Percentiles rank a stretch among this genome's conserved stretches.
phyloP scores from a whole-genome alignment of 129 eudicot genomes.

The Chrysanthemum makinoi region DNA sequence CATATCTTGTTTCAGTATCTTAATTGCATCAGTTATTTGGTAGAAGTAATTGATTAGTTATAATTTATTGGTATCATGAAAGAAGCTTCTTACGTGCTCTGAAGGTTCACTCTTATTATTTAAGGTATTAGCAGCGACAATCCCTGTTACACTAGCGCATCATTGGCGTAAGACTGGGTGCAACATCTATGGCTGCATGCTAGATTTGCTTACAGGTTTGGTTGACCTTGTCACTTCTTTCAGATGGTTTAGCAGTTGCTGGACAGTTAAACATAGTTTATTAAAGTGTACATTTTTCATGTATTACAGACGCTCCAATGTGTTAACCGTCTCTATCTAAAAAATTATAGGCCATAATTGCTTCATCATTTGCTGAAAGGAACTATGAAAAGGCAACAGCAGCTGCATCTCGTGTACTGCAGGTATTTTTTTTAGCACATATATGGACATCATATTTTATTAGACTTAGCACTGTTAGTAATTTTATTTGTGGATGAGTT shows the following conservation, averaged over 20 bases:
- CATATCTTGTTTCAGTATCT: too few species aligned
- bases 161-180: slow-evolving; percentile 62
- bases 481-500: too few species aligned
- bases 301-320: too few species aligned
- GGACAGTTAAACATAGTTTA: slow-evolving; percentile 49
- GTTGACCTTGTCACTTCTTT: slow-evolving; percentile 79
- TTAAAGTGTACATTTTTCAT: not conserved
- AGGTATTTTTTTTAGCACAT: slow-evolving; percentile 36
- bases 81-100: too few species aligned
- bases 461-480: too few species aligned
- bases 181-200: slow-evolving; percentile 76
- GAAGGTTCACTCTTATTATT: too few species aligned
- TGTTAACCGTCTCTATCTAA: too few species aligned
- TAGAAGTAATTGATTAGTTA: too few species aligned
- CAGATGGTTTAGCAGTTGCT: slow-evolving; percentile 93
- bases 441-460: not conserved
- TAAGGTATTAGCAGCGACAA: slow-evolving; percentile 66
- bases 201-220: slow-evolving; percentile 84
- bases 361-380: slow-evolving; percentile 82
- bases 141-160: slow-evolving; percentile 63
- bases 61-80: too few species aligned
- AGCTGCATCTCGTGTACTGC: slow-evolving; percentile 69
- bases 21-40: too few species aligned
- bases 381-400: slow-evolving; percentile 68
- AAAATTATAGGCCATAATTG: slow-evolving; percentile 63